Evolutionary conservation across 495 filamentous ascomycete genomes (phyloP), one percentile per base, ranked within the genome.

Genomic region (Lasiosphaeria ovina): DNA sequence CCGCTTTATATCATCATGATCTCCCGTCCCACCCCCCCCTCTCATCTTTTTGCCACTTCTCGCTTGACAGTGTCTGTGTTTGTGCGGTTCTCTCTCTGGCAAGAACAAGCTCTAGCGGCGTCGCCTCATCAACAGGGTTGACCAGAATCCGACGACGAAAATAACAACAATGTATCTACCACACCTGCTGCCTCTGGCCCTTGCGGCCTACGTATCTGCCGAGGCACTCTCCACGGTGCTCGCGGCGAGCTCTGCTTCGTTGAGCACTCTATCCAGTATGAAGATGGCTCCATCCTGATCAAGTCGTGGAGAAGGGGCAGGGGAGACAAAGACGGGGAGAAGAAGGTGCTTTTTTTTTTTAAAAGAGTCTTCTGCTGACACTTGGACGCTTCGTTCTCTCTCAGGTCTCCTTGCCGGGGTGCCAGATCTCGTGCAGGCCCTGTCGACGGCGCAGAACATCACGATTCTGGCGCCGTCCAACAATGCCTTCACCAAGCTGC

Each of bases 401-500:
- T 14, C 8, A 47, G 44, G 44, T 24, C 59, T 66, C 14, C 57
- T 69, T 2, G 16, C 53, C 4, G 58, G 60, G 12, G 66, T 69
- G 6, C 66, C 66, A 12, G 64, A 66, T 35, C 33, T 64, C 14
- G 56, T 62, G n/a, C 61, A 60, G 17, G 45, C 57, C 6, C 56
- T 69, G 3, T 66, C 61, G 3, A 57, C 61, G 2, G 59, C 61
- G 10, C 55, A 61, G 51, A 65, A 87, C 64, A 75, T 89, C 71
- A 89, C 87, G 36, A 77, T 88, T 54, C 71, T 90, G 16, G 87
- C 87, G 2, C 87, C 87, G 0, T 79, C 70, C 64, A 83, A 89
- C 63, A 67, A 81, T 35, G 86, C 87, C 8, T 75, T 89, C 35
- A 38, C 58, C 1, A 71, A 71, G 34, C 69, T 84, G 16, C 68